Conservation (phyloP, 192 early-diverging fungal species). For the Polychytrium aggregatum region DNA sequence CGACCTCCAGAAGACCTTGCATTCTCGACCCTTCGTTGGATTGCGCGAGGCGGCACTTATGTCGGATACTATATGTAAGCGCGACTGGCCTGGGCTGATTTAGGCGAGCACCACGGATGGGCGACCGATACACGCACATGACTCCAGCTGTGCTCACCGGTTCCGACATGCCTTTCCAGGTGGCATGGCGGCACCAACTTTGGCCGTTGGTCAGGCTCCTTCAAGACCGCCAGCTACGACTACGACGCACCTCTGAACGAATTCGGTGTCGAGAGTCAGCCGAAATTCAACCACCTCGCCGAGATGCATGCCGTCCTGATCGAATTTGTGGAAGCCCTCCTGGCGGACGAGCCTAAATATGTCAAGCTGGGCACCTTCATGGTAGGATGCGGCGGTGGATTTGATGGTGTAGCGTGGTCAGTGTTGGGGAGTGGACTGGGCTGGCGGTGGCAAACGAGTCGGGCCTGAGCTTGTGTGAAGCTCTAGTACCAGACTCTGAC, state of each 20-base stretch:
- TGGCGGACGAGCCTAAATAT: slow-evolving; percentile 11
- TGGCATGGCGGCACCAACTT: slow-evolving; percentile 63
- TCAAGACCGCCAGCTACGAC: slow-evolving; percentile 33
- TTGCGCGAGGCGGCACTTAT: slow-evolving; percentile 44
- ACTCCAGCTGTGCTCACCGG: no score
- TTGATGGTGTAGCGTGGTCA: neutral
- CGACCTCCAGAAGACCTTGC: slow-evolving; percentile 46
- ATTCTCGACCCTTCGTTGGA: slow-evolving; percentile 42
- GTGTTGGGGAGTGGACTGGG: no score
- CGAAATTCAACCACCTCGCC: slow-evolving; percentile 18
- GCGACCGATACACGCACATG: no score
- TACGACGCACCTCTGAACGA: slow-evolving; percentile 39
- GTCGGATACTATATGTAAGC: slow-evolving; percentile 39
- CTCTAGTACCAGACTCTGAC: no score
- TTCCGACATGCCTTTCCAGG: slow-evolving; percentile 37
- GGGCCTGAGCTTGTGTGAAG: no score
- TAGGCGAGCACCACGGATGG: no score
- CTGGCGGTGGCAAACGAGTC: no score
- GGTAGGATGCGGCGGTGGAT: neutral
- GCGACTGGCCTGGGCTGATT: no score
- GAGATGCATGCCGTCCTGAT: slow-evolving; percentile 10
- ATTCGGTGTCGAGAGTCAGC: slow-evolving; percentile 17
- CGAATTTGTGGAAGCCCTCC: slow-evolving; percentile 6
- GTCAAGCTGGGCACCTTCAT: neutral
- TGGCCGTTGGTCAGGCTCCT: slow-evolving; percentile 20